These are phyloP conservation scores for Pythium diclinum DNA, from an alignment of 352 stramenopile genomes.

Conservation along the genomic window DNA sequence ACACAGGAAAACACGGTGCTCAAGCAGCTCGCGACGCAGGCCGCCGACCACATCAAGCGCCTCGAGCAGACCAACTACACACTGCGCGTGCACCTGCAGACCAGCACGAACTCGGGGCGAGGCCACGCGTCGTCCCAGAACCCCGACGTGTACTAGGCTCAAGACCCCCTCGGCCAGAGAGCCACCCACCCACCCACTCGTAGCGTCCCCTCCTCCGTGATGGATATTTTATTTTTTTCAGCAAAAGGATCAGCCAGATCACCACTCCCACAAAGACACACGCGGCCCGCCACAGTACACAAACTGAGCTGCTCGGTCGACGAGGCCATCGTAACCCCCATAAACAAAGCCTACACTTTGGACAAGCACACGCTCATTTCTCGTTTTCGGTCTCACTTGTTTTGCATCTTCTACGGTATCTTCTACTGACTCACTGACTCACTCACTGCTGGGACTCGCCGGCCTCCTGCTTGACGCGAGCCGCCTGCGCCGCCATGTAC, in stretches of 20 bases:
- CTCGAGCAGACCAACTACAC: conserved; percentile 88
- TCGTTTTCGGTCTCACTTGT: neutral
- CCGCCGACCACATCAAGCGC: conserved; percentile 82
- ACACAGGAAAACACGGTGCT: conserved; percentile 71
- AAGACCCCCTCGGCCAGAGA: neutral
- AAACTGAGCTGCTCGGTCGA: neutral
- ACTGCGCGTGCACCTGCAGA: conserved; percentile 80
- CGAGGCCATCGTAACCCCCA: neutral
- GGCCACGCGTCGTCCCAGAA: conserved; percentile 37
- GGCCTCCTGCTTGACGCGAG: neutral
- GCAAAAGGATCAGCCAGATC: neutral
- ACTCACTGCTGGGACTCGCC: neutral
- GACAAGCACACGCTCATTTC: neutral
- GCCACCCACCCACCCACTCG: neutral
- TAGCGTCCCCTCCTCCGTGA: conserved; percentile 1
- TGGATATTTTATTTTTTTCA: conserved; percentile 28
- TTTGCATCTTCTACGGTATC: neutral
- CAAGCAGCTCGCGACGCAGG: conserved; percentile 68
- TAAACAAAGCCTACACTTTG: neutral
- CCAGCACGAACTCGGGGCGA: conserved; percentile 49
- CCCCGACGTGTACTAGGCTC: conserved; percentile 65
- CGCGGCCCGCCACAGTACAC: neutral
- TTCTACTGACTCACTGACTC: neutral
- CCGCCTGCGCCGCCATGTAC: neutral
- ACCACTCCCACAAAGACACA: neutral